Evolutionary conservation across 1,284 basidiomycete genomes (phyloP), one percentile per base, ranked within the genome.

Genomic region (Ceratobasidium sp.): DNA sequence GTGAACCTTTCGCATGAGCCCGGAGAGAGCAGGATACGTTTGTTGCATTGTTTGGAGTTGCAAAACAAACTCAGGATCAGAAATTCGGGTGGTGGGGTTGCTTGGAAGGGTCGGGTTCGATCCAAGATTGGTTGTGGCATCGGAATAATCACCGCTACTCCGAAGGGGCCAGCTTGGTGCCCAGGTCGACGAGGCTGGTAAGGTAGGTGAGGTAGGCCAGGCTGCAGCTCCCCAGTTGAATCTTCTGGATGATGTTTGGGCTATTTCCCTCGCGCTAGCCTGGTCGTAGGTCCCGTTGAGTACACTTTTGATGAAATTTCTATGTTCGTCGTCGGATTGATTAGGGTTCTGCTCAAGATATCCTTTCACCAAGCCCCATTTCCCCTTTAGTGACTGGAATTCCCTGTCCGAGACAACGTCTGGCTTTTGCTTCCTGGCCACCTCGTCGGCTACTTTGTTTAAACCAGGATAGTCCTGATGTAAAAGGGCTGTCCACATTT

Each of bases 401-500:
- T 52, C 49, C 8, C 23, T 23, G 27, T 52, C 27, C 13, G 8
- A 6, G 49, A 52, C 52, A 25, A 52, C 25, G 23, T 67, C 62
- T 3, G 46, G 39, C 6, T 47, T 30, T 1, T 23, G 1, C 23
- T 47, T 56, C 42, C 36, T 14, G n/a, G 29, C 30, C 16, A 67
- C 33, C 5, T 67, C 62, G 2, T 33, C 25, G 6, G 21, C 14
- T 21, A 67, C 9, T 14, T 54, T 54, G 2, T 19, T 42, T n/a
- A 67, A 42, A 23, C 29, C 52, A 2, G 62, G 21, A 27, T 56
- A 67, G n/a, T 41, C 41, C 16, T 41, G 7, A 19, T 67, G 42
- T 13, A 67, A 52, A 1, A 13, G 9, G 14, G 62, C 62, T 67
- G n/a, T n/a, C n/a, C n/a, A n/a, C n/a, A n/a, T n/a, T n/a, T n/a